Percentiles rank a stretch among this genome's conserved stretches.
These are phyloP conservation scores for Yarrowia sp. DNA, from an alignment of 805 yeast species.

Conservation along the genomic window DNA sequence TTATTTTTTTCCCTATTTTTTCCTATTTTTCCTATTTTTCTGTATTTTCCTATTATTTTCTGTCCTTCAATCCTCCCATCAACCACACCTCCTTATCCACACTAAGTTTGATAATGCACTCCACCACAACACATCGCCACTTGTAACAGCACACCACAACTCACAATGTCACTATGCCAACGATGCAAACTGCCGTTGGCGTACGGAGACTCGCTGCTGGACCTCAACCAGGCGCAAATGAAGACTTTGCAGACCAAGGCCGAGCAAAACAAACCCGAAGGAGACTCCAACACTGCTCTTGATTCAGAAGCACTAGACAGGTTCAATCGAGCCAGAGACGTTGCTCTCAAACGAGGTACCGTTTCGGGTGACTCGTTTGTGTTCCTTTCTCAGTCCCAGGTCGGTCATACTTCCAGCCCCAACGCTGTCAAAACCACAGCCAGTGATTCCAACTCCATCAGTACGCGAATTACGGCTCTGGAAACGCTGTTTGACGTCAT, in stretches of 20 bases:
- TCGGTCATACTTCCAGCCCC: not conserved
- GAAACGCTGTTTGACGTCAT: constrained; percentile 20
- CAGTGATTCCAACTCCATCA: constrained; percentile 13
- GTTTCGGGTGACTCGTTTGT: constrained; percentile 17
- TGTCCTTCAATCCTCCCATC: not conserved
- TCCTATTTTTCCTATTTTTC: not conserved
- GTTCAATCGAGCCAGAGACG: not conserved
- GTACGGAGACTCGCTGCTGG: constrained; percentile 20
- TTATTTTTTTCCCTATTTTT: too few species aligned
- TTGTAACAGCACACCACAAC: not conserved
- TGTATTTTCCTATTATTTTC: not conserved
- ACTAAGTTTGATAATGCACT: constrained; percentile 5
- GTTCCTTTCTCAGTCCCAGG: constrained; percentile 3
- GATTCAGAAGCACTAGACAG: not conserved
- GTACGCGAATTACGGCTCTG: constrained; percentile 9
- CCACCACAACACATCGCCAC: not conserved
- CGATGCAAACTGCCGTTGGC: constrained; percentile 22
- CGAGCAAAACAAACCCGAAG: constrained; percentile 4
- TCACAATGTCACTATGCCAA: constrained; percentile 10
- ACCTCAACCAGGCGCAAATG: constrained; percentile 5
- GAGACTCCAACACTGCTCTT: not conserved
- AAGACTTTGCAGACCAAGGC: constrained; percentile 13
- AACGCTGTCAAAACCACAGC: not conserved
- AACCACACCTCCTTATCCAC: not conserved
- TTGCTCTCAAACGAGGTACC: not conserved